Evolutionary conservation across 2,329 filamentous ascomycete genomes (phyloP).

Genomic region (Penicillium verrucosum): DNA sequence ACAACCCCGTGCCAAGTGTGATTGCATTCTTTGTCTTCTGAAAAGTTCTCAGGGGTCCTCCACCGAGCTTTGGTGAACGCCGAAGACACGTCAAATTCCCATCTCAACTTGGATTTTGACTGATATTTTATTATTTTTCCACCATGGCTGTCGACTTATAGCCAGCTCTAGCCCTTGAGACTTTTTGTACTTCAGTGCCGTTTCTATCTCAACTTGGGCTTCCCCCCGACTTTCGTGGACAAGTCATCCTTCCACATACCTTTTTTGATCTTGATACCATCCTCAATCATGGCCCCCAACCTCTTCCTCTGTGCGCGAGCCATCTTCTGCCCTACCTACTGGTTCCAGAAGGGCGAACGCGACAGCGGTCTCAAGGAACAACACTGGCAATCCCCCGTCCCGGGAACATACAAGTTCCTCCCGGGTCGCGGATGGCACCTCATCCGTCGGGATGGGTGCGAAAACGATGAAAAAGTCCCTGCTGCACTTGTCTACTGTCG

Average conservation of each 20-base stretch:
- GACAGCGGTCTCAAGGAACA: constrained; percentile 44
- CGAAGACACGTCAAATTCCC: constrained; percentile 12
- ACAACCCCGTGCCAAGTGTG: constrained; percentile 10
- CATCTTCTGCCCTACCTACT: constrained; percentile 49
- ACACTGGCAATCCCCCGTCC: constrained; percentile 48
- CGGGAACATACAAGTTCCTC: constrained; percentile 50
- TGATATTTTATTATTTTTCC: constrained; percentile 19
- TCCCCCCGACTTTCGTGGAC: background rate
- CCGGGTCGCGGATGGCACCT: constrained; percentile 52
- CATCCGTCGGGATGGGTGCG: constrained; percentile 38
- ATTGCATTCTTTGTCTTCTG: constrained; percentile 11
- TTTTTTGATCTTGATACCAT: constrained; percentile 7
- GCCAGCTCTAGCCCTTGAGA: constrained; percentile 14
- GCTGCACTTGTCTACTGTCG: constrained; percentile 47
- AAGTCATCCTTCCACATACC: background rate
- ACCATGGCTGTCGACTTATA: constrained; percentile 36
- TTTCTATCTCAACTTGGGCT: constrained; percentile 10
- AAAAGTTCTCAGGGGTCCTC: constrained; percentile 12
- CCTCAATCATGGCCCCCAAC: constrained; percentile 48
- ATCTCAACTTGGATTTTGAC: constrained; percentile 17
- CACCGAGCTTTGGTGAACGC: constrained; percentile 15
- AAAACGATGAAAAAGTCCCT: constrained; percentile 35
- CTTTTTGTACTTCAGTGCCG: constrained; percentile 28
- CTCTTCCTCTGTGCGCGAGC: constrained; percentile 50
- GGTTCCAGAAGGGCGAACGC: constrained; percentile 45